phyloP scores from a whole-genome alignment of 2,329 filamentous ascomycete species.

The Pseudogymnoascus sp. region DNA sequence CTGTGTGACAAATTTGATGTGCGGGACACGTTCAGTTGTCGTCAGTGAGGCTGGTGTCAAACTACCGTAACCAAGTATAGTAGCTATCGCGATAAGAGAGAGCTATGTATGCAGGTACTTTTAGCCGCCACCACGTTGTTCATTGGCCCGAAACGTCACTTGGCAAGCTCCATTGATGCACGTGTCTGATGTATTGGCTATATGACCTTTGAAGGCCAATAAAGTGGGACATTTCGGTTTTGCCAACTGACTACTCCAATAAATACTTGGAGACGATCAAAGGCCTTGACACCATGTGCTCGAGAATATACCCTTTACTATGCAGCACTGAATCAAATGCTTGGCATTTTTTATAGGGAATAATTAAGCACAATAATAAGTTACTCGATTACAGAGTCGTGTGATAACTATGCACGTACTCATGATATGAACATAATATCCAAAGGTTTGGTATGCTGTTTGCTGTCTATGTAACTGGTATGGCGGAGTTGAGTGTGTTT shows the following conservation, averaged over 20 bases:
- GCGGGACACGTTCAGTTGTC: not conserved
- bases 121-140: slow-evolving; percentile 5
- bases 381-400: not conserved
- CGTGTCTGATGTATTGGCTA: slow-evolving; percentile 6
- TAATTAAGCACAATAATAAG: not conserved
- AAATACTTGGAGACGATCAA: not conserved
- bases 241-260: not conserved
- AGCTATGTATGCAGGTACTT: not conserved
- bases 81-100: slow-evolving; percentile 7
- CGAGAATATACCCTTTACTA: not conserved
- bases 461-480: not conserved
- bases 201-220: not conserved
- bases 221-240: not conserved
- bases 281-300: not conserved
- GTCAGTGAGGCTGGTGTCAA: not conserved
- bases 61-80: not conserved
- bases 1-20: not conserved
- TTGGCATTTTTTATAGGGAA: not conserved
- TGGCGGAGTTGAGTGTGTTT: not conserved
- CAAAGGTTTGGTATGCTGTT: not conserved
- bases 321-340: not conserved
- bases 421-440: not conserved
- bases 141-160: not conserved
- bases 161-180: not conserved
- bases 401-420: not conserved